Conservation (phyloP, 192 early-diverging fungal species). For the Coemansia sp. region DNA sequence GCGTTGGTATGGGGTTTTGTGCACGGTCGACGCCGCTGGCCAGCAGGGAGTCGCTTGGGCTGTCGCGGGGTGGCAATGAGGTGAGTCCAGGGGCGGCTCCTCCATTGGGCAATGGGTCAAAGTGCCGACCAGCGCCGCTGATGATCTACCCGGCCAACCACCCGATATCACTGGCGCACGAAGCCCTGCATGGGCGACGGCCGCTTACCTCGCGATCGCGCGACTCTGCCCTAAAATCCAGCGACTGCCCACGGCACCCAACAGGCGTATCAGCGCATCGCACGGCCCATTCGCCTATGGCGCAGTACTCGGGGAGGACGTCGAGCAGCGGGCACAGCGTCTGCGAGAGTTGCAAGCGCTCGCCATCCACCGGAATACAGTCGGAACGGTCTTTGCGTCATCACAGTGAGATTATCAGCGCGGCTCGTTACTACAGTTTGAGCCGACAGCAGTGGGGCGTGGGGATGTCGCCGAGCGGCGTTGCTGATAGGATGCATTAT, state of each 20-base stretch:
- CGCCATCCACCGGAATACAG: conserved; percentile 2
- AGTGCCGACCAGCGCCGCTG: conserved; percentile 2
- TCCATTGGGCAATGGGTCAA: not conserved
- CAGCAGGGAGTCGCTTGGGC: conserved; percentile 19
- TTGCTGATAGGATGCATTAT: not conserved
- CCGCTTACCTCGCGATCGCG: conserved; percentile 5
- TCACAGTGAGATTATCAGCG: conserved; percentile 5
- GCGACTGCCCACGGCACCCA: not conserved
- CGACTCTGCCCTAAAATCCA: not conserved
- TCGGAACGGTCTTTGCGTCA: conserved; percentile 6
- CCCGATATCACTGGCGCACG: conserved; percentile 30
- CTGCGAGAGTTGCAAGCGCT: conserved; percentile 2
- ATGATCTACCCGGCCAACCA: conserved; percentile 16
- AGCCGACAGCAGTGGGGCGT: not conserved
- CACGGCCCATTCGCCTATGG: not conserved
- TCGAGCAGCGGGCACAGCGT: conserved; percentile 10
- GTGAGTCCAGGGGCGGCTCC: not conserved
- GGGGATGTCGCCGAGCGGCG: conserved; percentile 2
- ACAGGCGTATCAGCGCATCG: not conserved
- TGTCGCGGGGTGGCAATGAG: not conserved
- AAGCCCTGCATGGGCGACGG: conserved; percentile 34
- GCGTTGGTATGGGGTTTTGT: not conserved
- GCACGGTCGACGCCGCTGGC: conserved; percentile 14
- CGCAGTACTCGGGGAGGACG: not conserved
- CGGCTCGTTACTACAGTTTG: conserved; percentile 1